phyloP scores from a whole-genome alignment of 176 grass and related monocot species.

The Typha latifolia region DNA sequence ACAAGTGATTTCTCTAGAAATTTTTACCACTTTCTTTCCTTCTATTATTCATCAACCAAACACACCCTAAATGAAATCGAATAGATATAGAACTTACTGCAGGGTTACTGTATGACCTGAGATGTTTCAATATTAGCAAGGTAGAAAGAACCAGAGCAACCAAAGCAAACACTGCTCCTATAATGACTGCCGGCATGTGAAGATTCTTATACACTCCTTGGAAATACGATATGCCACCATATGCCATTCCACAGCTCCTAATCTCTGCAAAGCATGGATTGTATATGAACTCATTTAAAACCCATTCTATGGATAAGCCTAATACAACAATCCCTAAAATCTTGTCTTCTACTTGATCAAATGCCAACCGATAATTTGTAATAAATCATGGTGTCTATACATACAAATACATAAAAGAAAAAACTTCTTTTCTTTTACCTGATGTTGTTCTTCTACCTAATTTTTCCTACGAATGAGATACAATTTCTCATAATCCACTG shows the following conservation, averaged over 20 bases:
- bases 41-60: too few relatives aligned
- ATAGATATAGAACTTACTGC: slow-evolving; percentile 29
- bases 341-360: too few relatives aligned
- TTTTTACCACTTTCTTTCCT: neutral
- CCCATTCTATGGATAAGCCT: too few relatives aligned
- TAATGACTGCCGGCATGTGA: slow-evolving; percentile 35
- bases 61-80: neutral
- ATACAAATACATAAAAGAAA: too few relatives aligned
- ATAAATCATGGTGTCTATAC: too few relatives aligned
- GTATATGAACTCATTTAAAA: neutral
- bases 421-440: too few relatives aligned
- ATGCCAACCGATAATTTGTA: too few relatives aligned
- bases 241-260: slow-evolving; percentile 15
- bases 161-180: slow-evolving; percentile 42
- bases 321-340: too few relatives aligned
- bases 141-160: slow-evolving; percentile 56
- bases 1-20: neutral
- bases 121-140: slow-evolving; percentile 73
- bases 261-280: neutral
- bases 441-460: too few relatives aligned
- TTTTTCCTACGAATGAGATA: too few relatives aligned
- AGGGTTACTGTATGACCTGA: slow-evolving; percentile 69
- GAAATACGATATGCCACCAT: slow-evolving; percentile 33
- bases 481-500: too few relatives aligned
- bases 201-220: slow-evolving; percentile 38